These are phyloP conservation scores for Citrus sp. DNA, from an alignment of 345 rosid genomes.

Conservation along the genomic window DNA sequence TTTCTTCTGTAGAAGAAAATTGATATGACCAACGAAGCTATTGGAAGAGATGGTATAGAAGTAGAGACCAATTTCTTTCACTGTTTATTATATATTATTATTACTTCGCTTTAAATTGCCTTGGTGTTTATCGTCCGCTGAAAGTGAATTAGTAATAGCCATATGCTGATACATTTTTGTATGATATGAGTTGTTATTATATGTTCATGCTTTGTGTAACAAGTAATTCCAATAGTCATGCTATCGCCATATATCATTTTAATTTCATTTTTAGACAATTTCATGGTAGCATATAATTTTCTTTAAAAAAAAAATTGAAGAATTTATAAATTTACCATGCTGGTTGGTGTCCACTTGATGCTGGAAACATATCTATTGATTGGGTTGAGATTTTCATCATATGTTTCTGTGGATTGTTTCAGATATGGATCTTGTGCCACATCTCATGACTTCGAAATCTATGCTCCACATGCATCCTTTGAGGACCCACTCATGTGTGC, in stretches of 20 bases:
- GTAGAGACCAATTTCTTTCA: neutral
- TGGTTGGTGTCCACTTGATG: neutral
- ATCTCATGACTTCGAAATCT: conserved; percentile 68
- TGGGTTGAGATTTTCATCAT: neutral
- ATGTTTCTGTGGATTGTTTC: conserved; percentile 21
- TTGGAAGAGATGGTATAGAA: neutral
- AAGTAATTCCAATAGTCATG: neutral
- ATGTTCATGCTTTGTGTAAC: neutral
- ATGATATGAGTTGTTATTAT: neutral
- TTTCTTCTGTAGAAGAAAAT: neutral
- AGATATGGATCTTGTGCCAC: conserved; percentile 72
- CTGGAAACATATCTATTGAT: neutral
- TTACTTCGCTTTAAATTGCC: neutral
- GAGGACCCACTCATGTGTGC: conserved; percentile 96
- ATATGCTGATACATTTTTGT: neutral
- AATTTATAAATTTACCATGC: neutral
- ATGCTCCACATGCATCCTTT: conserved; percentile 74
- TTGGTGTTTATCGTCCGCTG: neutral
- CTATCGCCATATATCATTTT: neutral
- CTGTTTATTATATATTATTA: too few species aligned
- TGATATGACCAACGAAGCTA: neutral
- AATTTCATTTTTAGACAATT: neutral
- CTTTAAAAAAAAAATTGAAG: neutral
- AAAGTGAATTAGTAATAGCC: neutral
- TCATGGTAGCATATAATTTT: neutral